Evolutionary conservation across 495 filamentous ascomycete species (phyloP), one percentile per base, ranked within the genome.

Genomic region (Tirmania nivea): DNA sequence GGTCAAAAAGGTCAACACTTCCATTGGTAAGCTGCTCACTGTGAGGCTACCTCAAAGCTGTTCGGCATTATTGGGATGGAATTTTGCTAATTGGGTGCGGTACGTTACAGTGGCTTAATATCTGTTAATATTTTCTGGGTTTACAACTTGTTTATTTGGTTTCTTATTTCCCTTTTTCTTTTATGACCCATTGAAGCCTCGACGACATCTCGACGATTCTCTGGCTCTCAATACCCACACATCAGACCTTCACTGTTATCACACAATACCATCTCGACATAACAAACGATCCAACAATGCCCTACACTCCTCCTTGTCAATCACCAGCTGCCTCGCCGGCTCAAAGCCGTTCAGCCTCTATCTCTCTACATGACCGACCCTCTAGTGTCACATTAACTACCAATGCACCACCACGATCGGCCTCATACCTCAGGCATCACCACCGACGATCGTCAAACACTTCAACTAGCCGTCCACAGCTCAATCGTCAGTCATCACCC

Each of bases 251-350:
- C 37, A 14, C 51, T 54, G 14, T 37, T 14, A 50, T 48, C 55
- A 35, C 48, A 37, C 56, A 54, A 52, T 49, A 39, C 45, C 53
- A 60, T 58, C 59, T 42, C 39, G 59, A 54, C 59, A 58, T 57
- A 50, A 51, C 56, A 56, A 56, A 56, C 57, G 59, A 63, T 58
- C 59, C 65, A 68, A 67, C 69, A 73, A 94, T 94, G 87, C 87
- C 87, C 72, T 94, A 94, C 75, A 93, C 87, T 67, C 86, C 87
- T 57, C 87, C 87, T 51, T 75, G 78, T 62, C 80, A 81, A 70
- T 87, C 85, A 63, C 86, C 84, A 71, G 75, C 78, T 63, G 76
- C 81, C 56, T 81, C 82, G 50, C 72, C 71, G 50, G 70, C 78
- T 62, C 65, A 74, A 35, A 64, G 62, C 49, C 54, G 62, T 49